Evolutionary conservation across 768 basidiomycete genomes (phyloP).

Genomic region (Strobilomyces echinocephalus): DNA sequence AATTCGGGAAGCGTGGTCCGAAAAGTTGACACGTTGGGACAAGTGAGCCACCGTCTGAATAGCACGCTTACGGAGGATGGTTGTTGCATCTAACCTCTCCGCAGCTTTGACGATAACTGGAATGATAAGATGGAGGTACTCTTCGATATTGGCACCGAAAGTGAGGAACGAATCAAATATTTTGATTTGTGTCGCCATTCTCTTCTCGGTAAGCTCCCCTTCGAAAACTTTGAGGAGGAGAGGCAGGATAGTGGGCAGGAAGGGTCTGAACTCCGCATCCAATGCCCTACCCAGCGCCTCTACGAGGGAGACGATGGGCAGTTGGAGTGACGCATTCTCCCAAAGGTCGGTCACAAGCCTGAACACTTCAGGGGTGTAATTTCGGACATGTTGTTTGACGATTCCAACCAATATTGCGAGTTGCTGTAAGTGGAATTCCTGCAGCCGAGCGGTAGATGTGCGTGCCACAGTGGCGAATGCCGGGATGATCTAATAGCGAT

Average conservation of each 20-base stretch:
- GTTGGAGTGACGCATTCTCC: constrained; percentile 78
- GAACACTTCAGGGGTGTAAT: constrained; percentile 84
- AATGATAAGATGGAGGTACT: constrained; percentile 94
- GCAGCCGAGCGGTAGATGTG: constrained; percentile 71
- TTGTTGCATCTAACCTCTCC: constrained; percentile 73
- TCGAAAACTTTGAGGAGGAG: constrained; percentile 89
- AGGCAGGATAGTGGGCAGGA: constrained; percentile 85
- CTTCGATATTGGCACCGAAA: constrained; percentile 95
- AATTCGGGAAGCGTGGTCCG: constrained; percentile 94
- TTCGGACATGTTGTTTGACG: constrained; percentile 95
- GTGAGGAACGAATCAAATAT: constrained; percentile 93
- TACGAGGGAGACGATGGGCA: constrained; percentile 87
- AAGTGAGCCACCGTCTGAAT: constrained; percentile 89
- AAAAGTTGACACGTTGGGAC: constrained; percentile 91
- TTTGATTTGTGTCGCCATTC: constrained; percentile 75
- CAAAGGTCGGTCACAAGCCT: constrained; percentile 84
- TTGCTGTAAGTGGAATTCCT: constrained; percentile 94
- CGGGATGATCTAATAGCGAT: constrained; percentile 70
- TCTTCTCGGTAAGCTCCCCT: constrained; percentile 77
- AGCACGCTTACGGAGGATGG: constrained; percentile 76
- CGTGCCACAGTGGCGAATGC: constrained; percentile 89
- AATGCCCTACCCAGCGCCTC: constrained; percentile 91
- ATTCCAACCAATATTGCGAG: constrained; percentile 92
- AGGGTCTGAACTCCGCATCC: constrained; percentile 96
- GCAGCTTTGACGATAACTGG: constrained; percentile 91